Percentiles rank a stretch among this genome's conserved stretches.
These are phyloP conservation scores for Wickerhamiella kazuoi DNA, from an alignment of 805 yeast species.

Conservation along the genomic window DNA sequence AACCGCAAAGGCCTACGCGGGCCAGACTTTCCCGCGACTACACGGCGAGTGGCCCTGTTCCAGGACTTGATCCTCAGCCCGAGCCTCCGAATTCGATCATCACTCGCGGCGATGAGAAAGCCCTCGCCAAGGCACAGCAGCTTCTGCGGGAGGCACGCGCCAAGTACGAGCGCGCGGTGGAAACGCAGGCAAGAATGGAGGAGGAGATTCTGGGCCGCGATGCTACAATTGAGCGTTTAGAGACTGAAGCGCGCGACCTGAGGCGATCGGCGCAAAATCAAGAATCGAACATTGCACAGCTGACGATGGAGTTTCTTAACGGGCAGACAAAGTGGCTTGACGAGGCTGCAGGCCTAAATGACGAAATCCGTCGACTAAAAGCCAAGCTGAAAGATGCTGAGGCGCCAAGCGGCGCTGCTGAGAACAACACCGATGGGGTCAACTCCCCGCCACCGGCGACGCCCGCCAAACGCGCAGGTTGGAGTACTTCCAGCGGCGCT, in stretches of 20 bases:
- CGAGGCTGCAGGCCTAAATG: constrained; percentile 10
- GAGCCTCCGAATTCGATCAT: too few species aligned
- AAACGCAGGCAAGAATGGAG: constrained; percentile 14
- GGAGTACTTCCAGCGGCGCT: background rate
- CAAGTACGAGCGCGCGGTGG: constrained; percentile 5
- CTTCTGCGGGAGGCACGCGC: background rate
- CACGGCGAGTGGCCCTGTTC: too few species aligned
- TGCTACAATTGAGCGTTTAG: constrained; percentile 9
- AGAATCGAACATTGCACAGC: constrained; percentile 17
- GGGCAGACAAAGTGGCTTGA: constrained; percentile 15
- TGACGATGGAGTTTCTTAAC: constrained; percentile 16
- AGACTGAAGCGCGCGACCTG: constrained; percentile 10
- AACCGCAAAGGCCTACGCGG: too few species aligned
- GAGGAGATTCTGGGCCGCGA: constrained; percentile 15
- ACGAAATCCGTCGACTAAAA: constrained; percentile 10
- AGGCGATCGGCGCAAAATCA: constrained; percentile 8
- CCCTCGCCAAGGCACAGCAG: background rate
- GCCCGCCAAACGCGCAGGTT: too few species aligned
- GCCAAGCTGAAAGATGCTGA: constrained; percentile 2
- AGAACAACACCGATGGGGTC: constrained; percentile 1
- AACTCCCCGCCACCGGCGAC: background rate
- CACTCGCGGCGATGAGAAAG: too few species aligned
- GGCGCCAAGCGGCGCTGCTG: background rate
- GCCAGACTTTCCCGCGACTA: too few species aligned
- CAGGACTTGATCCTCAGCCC: too few species aligned